Evolutionary conservation across 345 rosid genomes (phyloP).

Genomic region (Populus tremula): DNA sequence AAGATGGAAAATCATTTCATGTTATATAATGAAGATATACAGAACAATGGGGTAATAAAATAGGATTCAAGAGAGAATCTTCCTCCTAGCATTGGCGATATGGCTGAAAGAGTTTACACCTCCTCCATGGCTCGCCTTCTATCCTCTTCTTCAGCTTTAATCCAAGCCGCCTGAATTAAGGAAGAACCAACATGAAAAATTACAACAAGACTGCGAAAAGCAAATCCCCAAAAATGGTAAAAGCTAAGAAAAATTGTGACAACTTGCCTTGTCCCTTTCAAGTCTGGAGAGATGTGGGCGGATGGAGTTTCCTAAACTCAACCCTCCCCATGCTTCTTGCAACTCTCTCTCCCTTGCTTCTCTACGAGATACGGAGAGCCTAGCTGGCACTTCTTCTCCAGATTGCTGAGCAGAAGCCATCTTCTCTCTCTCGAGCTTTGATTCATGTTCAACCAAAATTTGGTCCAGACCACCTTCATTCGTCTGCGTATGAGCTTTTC

Average conservation of each 20-base stretch:
- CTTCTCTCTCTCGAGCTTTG: slow-evolving; percentile 67
- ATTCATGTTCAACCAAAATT: slow-evolving; percentile 52
- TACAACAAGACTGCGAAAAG: background rate
- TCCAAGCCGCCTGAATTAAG: slow-evolving; percentile 73
- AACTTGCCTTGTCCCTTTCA: slow-evolving; percentile 74
- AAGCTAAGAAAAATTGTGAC: background rate
- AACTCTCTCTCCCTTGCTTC: slow-evolving; percentile 75
- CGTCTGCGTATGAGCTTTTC: slow-evolving; percentile 19
- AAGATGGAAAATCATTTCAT: background rate
- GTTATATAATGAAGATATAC: background rate
- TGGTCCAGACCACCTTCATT: slow-evolving; percentile 46
- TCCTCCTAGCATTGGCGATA: background rate
- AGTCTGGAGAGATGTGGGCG: slow-evolving; percentile 70
- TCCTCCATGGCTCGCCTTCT: slow-evolving; percentile 35
- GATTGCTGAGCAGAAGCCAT: slow-evolving; percentile 28
- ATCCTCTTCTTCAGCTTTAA: slow-evolving; percentile 83
- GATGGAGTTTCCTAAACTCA: slow-evolving; percentile 73
- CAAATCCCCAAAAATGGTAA: background rate
- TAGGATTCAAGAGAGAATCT: background rate
- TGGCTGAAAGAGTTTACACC: background rate
- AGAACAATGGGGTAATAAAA: background rate
- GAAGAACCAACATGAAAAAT: slow-evolving; percentile 11
- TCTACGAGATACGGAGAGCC: slow-evolving; percentile 44
- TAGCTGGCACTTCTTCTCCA: slow-evolving; percentile 28
- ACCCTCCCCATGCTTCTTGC: slow-evolving; percentile 88